A percentile compares a stretch with the other conserved stretches of the same genome.
phyloP scores from a whole-genome alignment of 257 asterid genomes.

The Ocimum tenuiflorum region DNA sequence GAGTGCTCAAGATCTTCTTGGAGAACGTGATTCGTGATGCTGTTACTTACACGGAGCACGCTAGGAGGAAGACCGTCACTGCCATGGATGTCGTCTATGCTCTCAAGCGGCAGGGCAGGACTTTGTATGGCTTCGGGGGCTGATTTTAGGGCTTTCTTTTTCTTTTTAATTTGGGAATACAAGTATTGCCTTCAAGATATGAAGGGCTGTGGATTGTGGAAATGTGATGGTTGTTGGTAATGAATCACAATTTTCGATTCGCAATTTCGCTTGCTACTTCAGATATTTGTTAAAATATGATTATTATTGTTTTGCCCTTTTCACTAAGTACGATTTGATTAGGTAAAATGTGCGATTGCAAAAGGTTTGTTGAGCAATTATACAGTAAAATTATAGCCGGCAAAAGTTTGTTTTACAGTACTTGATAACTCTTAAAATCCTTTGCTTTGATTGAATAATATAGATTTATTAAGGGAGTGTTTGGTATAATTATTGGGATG shows the following conservation, averaged over 20 bases:
- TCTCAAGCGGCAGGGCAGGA: conserved; percentile 41
- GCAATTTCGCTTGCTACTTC: background rate
- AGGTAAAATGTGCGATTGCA: too few species aligned
- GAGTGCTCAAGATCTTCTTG: conserved; percentile 37
- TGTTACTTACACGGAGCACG: conserved; percentile 33
- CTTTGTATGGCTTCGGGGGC: conserved; percentile 37
- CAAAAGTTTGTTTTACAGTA: too few species aligned
- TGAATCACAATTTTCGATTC: background rate
- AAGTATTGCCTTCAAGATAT: conserved; percentile 32
- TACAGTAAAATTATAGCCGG: too few species aligned
- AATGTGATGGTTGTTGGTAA: background rate
- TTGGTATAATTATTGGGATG: too few species aligned
- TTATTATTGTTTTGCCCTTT: too few species aligned
- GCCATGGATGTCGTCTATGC: conserved; percentile 46
- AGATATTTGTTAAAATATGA: background rate
- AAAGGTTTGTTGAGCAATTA: too few species aligned
- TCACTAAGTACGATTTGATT: too few species aligned
- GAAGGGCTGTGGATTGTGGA: background rate
- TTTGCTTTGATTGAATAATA: too few species aligned
- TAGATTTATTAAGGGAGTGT: too few species aligned
- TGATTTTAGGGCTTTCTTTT: conserved; percentile 3
- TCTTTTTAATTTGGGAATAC: background rate
- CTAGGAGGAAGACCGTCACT: conserved; percentile 38
- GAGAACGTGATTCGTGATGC: conserved; percentile 39
- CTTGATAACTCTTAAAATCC: too few species aligned